Evolutionary conservation across 2,329 filamentous ascomycete species (phyloP), one percentile per base, ranked within the genome.

Genomic region (Pseudogymnoascus sp.): DNA sequence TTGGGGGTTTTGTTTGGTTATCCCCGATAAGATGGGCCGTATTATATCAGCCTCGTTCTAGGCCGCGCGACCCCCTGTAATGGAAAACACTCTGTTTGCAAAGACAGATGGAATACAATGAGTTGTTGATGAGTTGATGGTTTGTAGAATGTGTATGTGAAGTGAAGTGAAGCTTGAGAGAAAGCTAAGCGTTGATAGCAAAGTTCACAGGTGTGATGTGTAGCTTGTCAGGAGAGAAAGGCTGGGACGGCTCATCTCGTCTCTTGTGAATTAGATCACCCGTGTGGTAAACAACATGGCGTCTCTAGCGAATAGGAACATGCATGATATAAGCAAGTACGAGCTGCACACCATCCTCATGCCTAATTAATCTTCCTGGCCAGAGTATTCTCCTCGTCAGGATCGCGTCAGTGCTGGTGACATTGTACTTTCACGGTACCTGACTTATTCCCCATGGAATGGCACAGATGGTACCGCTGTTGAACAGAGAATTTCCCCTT

Each of bases 311-410:
- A 54, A 54, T 54, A 34, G 25, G 25, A 54, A 54, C 48, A 31
- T 54, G 48, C 48, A 54, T 54, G 48, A 54, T 54, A 54, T 54
- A 54, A 54, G 48, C 48, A 54, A 54, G 48, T 54, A 54, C 48
- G 25, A 54, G 48, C n/a, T 34, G 25, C 25, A n/a, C 48, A 19
- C 48, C 7, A 7, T 54, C 25, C 8, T 54, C 25, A 13, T 54
- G n/a, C 48, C 48, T 51, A 31, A 34, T 13, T 19, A 10, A 34
- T 54, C 2, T 31, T 34, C 25, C 25, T 19, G n/a, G 14, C n/a
- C 48, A 54, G 48, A 31, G 48, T 28, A 54, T 54, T 54, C 48
- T 13, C 48, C 25, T 31, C 13, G n/a, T 11, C 13, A n/a, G 41
- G 7, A 31, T 54, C 48, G 23, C 23, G 25, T 31, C 25, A 31